These are phyloP conservation scores for Naumovozyma baii DNA, from an alignment of 805 yeast species.

Conservation along the genomic window DNA sequence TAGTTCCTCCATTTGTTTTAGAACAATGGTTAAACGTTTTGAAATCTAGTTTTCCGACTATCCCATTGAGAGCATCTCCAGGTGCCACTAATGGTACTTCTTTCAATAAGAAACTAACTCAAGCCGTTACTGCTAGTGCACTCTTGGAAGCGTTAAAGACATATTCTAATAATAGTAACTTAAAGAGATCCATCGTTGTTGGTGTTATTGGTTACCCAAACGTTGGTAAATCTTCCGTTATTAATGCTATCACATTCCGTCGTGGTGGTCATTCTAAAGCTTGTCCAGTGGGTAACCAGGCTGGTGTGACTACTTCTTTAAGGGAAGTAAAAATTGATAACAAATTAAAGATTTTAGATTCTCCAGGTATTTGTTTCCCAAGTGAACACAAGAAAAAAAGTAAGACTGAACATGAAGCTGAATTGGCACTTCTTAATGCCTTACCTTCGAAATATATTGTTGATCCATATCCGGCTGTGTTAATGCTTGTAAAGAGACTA, in stretches of 20 bases:
- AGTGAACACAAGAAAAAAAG: constrained; percentile 39
- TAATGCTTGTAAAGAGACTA: constrained; percentile 64
- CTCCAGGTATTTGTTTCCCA: constrained; percentile 98
- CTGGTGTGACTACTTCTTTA: constrained; percentile 89
- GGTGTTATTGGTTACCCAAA: constrained; percentile 98
- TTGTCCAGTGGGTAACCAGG: constrained; percentile 95
- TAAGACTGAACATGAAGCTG: constrained; percentile 70
- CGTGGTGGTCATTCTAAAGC: constrained; percentile 59
- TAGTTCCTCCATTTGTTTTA: constrained; percentile 77
- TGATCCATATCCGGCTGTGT: constrained; percentile 79
- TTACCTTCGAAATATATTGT: constrained; percentile 75
- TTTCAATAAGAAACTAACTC: constrained; percentile 66
- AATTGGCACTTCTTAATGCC: constrained; percentile 78
- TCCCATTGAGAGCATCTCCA: constrained; percentile 75
- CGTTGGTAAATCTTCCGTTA: constrained; percentile 92
- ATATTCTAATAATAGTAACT: constrained; percentile 71
- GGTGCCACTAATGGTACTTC: constrained; percentile 60
- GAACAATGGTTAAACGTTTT: constrained; percentile 77
- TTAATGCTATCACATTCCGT: constrained; percentile 76
- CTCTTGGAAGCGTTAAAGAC: constrained; percentile 75
- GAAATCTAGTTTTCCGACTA: constrained; percentile 78
- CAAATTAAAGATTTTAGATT: constrained; percentile 79
- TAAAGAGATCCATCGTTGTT: constrained; percentile 81
- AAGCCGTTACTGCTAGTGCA: constrained; percentile 59
- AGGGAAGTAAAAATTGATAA: constrained; percentile 89